Percentiles rank a stretch among this genome's conserved stretches.
phyloP scores from a whole-genome alignment of 768 basidiomycete genomes.

The Pisolithus tinctorius region DNA sequence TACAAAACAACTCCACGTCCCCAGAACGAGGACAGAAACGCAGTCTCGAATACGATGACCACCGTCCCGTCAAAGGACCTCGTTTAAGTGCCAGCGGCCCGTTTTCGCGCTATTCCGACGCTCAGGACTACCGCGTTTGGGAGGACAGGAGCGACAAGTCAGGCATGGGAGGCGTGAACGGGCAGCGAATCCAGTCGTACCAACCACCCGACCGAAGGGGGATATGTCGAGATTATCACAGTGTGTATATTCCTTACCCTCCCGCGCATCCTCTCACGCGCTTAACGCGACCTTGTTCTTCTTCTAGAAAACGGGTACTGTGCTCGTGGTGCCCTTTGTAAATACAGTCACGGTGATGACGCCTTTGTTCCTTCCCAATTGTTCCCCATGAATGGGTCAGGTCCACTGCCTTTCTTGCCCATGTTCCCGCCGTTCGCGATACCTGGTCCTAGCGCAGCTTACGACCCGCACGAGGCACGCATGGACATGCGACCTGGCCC shows the following conservation, averaged over 20 bases:
- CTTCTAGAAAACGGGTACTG: slow-evolving; percentile 83
- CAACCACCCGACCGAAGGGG: slow-evolving; percentile 69
- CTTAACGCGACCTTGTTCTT: slow-evolving; percentile 5
- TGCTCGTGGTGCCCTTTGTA: slow-evolving; percentile 80
- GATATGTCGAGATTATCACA: slow-evolving; percentile 88
- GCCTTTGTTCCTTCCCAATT: slow-evolving; percentile 70
- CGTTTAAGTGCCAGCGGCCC: slow-evolving; percentile 59
- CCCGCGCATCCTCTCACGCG: slow-evolving; percentile 1
- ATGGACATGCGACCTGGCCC: slow-evolving; percentile 73
- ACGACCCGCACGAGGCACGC: slow-evolving; percentile 72
- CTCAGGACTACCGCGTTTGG: slow-evolving; percentile 32
- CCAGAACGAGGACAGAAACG: slow-evolving; percentile 61
- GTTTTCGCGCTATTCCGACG: slow-evolving; percentile 55
- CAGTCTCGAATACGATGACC: slow-evolving; percentile 53
- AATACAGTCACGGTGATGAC: slow-evolving; percentile 89
- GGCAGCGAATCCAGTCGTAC: slow-evolving; percentile 52
- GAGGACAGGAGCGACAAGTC: slow-evolving; percentile 23
- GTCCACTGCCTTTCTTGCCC: slow-evolving; percentile 57
- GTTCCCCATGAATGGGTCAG: slow-evolving; percentile 47
- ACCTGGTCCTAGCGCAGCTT: slow-evolving; percentile 41
- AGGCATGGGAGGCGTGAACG: slow-evolving; percentile 26
- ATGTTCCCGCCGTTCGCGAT: slow-evolving; percentile 64
- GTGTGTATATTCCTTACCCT: slow-evolving; percentile 41
- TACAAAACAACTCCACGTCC: slow-evolving; percentile 40
- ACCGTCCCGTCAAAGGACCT: slow-evolving; percentile 66